Conservation (phyloP, 1,139 yeast species). For the Pichia sp. region DNA sequence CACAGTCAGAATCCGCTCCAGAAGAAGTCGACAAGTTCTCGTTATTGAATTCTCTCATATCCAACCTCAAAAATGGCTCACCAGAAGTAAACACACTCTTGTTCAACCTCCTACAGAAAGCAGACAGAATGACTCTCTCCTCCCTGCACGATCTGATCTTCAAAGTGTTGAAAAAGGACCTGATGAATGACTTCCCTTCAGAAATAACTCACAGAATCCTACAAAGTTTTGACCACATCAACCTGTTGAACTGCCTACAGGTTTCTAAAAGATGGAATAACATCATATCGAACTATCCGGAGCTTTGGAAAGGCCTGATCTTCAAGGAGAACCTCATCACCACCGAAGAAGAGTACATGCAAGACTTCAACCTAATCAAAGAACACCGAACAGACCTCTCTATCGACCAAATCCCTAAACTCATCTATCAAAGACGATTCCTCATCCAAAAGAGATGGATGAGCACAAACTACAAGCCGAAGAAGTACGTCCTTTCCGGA, state of each 20-base stretch:
- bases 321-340: constrained; percentile 52
- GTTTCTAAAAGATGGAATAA: constrained; percentile 74
- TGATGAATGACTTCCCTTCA: constrained; percentile 66
- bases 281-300: constrained; percentile 41
- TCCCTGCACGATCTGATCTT: constrained; percentile 60
- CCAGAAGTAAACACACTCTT: constrained; percentile 40
- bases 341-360: constrained; percentile 34
- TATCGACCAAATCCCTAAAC: constrained; percentile 35
- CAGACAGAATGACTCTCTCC: constrained; percentile 69
- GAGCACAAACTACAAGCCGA: constrained; percentile 69
- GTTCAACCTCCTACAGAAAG: constrained; percentile 51
- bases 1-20: constrained; percentile 15
- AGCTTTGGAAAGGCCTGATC: constrained; percentile 58
- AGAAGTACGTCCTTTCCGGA: constrained; percentile 56
- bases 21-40: constrained; percentile 20
- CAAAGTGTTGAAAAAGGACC: constrained; percentile 67
- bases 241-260: constrained; percentile 59
- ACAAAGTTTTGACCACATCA: constrained; percentile 58
- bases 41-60: neutral
- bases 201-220: constrained; percentile 78
- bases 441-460: constrained; percentile 80
- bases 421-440: constrained; percentile 64
- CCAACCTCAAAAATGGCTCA: constrained; percentile 33
- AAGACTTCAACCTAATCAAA: constrained; percentile 33
- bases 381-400: constrained; percentile 12